Evolutionary conservation across 2,329 filamentous ascomycete species (phyloP).

Genomic region (Colletotrichum tropicale): DNA sequence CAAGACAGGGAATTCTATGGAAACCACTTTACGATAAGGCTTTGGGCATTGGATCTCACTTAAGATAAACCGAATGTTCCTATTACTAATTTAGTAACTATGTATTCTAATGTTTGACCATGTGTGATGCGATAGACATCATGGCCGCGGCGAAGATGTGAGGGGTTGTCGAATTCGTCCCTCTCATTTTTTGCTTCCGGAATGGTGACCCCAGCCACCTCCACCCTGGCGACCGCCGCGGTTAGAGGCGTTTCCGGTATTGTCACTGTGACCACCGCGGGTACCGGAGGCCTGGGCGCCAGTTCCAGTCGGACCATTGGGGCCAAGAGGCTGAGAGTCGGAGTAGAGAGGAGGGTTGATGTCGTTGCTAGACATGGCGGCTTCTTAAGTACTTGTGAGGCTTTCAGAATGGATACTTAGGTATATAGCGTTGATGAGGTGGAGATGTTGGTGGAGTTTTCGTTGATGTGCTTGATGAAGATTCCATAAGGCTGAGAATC

Average conservation of each 20-base stretch:
- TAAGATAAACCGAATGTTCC: background rate
- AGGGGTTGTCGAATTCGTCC: background rate
- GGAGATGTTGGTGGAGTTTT: background rate
- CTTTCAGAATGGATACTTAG: background rate
- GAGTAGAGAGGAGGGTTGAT: background rate
- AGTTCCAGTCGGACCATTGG: background rate
- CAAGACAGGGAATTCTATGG: rapidly evolving
- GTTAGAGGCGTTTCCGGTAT: background rate
- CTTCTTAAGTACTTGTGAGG: background rate
- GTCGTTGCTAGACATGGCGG: background rate
- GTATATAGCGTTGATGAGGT: background rate
- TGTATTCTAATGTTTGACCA: background rate
- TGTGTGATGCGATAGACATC: background rate
- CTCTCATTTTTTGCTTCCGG: background rate
- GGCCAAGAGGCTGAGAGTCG: background rate
- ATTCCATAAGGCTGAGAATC: background rate
- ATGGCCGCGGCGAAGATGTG: background rate
- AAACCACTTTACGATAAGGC: too few relatives aligned
- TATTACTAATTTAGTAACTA: background rate
- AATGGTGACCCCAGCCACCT: background rate
- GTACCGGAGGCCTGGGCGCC: background rate
- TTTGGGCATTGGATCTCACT: background rate
- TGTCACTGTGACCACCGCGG: background rate
- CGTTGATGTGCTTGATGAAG: background rate
- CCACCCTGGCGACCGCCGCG: background rate